Evolutionary conservation across 2,329 filamentous ascomycete genomes (phyloP).

Genomic region (Stagonosporopsis rhizophila): DNA sequence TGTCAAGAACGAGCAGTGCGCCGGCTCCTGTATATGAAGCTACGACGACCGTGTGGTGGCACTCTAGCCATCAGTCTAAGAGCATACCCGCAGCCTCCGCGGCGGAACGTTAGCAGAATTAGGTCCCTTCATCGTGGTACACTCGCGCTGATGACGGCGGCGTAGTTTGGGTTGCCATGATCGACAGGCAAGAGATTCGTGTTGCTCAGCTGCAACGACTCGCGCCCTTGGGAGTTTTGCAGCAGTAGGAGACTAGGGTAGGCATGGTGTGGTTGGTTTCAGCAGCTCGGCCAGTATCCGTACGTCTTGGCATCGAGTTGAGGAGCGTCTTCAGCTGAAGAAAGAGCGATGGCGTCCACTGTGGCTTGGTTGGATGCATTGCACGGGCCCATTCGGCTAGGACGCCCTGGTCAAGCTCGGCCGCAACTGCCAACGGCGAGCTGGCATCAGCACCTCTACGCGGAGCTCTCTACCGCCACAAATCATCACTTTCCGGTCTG

Average conservation of each 20-base stretch:
- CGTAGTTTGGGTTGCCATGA: slow-evolving; percentile 29
- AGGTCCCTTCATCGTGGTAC: slow-evolving; percentile 11
- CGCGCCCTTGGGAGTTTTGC: slow-evolving; percentile 42
- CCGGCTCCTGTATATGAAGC: slow-evolving; percentile 19
- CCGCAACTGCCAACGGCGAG: slow-evolving; percentile 22
- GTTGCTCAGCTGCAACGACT: slow-evolving; percentile 44
- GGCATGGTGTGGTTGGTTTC: slow-evolving; percentile 35
- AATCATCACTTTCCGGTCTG: slow-evolving; percentile 15
- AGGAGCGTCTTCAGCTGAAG: slow-evolving; percentile 42
- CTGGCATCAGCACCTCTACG: slow-evolving; percentile 18
- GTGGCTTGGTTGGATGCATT: slow-evolving; percentile 32
- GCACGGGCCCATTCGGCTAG: slow-evolving; percentile 27
- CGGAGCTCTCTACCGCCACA: slow-evolving; percentile 15
- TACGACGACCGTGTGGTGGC: slow-evolving; percentile 9
- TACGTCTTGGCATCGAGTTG: slow-evolving; percentile 28
- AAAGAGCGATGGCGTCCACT: slow-evolving; percentile 39
- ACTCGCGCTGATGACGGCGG: slow-evolving; percentile 18
- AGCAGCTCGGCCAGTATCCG: slow-evolving; percentile 33
- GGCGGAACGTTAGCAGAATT: slow-evolving; percentile 1
- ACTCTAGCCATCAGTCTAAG: slow-evolving; percentile 8
- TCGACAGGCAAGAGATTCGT: slow-evolving; percentile 34
- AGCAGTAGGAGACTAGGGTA: slow-evolving; percentile 42
- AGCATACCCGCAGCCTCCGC: slow-evolving; percentile 9
- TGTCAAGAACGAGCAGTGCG: slow-evolving; percentile 24
- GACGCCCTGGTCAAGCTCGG: slow-evolving; percentile 24